phyloP scores from a whole-genome alignment of 2,329 filamentous ascomycete genomes.

The Fusarium mangiferae region DNA sequence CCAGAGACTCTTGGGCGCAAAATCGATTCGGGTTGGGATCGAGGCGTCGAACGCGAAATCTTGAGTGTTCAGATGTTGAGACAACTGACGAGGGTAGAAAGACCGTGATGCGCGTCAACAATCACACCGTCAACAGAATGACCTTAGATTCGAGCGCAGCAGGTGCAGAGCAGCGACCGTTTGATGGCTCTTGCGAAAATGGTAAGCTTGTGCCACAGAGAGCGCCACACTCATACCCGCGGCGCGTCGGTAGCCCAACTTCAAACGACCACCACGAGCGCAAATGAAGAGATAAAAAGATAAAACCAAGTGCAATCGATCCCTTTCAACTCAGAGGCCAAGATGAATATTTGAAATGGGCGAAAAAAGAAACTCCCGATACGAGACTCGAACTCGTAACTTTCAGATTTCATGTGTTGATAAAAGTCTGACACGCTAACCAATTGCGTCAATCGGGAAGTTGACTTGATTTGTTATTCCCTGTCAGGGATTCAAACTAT shows the following conservation, averaged over 20 bases:
- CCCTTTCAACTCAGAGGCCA: rapidly evolving
- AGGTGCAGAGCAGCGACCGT: neutral
- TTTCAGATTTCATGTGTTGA: conserved; percentile 16
- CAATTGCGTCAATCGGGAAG: conserved; percentile 24
- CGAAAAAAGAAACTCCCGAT: neutral
- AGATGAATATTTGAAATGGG: rapidly evolving
- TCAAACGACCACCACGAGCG: neutral
- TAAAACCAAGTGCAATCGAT: neutral
- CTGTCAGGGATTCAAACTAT: rapidly evolving
- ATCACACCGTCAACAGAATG: too few species aligned
- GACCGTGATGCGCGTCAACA: too few species aligned
- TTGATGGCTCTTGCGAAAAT: neutral
- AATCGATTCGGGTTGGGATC: neutral
- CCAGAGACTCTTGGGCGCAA: neutral
- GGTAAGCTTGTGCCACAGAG: neutral
- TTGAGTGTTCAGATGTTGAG: rapidly evolving
- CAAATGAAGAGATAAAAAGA: neutral
- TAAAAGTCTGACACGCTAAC: conserved; percentile 34
- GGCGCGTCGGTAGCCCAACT: neutral
- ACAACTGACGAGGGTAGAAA: neutral
- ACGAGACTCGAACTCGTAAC: conserved; percentile 3
- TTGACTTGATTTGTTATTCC: rapidly evolving
- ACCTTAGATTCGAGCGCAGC: neutral
- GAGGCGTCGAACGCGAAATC: neutral
- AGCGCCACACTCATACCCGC: neutral